A percentile compares a stretch with the other conserved stretches of the same genome.
Conservation (phyloP, 2,329 filamentous ascomycete species). For the Pseudogymnoascus sp. region DNA sequence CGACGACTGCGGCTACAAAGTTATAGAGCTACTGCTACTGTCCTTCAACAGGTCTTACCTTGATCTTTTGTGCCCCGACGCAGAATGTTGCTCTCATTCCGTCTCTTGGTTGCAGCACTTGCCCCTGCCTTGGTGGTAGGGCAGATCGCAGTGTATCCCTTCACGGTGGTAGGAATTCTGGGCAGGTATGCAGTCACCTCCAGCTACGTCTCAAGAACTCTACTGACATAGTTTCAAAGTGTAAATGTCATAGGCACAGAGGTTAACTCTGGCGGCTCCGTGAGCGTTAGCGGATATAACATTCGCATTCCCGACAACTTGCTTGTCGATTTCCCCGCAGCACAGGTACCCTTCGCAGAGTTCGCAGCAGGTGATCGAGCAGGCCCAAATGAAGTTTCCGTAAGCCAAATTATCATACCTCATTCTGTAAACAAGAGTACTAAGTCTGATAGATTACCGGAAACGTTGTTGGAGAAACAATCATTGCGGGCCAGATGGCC, state of each 20-base stretch:
- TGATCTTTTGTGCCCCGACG: too few relatives aligned
- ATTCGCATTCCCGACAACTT: constrained; percentile 43
- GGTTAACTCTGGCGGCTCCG: constrained; percentile 38
- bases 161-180: constrained; percentile 1
- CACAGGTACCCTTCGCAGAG: constrained; percentile 35
- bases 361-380: constrained; percentile 13
- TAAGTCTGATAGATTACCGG: too few relatives aligned
- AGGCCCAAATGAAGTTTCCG: constrained; percentile 22
- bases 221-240: background rate
- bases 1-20: too few relatives aligned
- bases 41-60: too few relatives aligned
- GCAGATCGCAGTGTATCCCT: background rate
- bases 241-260: constrained; percentile 8
- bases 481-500: constrained; percentile 34
- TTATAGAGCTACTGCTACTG: too few relatives aligned
- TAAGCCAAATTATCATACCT: constrained; percentile 13
- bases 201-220: background rate
- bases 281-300: constrained; percentile 38
- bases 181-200: background rate
- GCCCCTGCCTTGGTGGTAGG: too few relatives aligned
- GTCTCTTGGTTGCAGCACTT: too few relatives aligned
- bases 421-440: too few relatives aligned
- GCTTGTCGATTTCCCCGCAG: constrained; percentile 41
- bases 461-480: constrained; percentile 26
- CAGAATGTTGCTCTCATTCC: too few relatives aligned